Evolutionary conservation across 2,329 filamentous ascomycete species (phyloP).

Genomic region (Fusarium buxicola): DNA sequence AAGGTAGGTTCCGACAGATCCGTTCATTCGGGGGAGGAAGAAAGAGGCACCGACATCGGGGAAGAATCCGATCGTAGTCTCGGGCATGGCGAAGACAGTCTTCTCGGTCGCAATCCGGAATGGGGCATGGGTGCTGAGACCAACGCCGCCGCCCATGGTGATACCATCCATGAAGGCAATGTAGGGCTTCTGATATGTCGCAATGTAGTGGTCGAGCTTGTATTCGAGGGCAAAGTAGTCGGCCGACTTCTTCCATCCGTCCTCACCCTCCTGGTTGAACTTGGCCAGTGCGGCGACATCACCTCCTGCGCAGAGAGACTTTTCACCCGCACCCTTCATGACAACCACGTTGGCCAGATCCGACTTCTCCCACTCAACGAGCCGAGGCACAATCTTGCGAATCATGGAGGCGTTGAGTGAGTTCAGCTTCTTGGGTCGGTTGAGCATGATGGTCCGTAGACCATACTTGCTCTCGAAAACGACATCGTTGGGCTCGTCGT

Average conservation of each 20-base stretch:
- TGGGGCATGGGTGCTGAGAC: constrained; percentile 92
- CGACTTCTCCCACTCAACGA: constrained; percentile 95
- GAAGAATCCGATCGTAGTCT: constrained; percentile 98
- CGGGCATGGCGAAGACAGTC: constrained; percentile 97
- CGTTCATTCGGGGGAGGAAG: constrained; percentile 91
- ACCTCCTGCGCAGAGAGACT: constrained; percentile 92
- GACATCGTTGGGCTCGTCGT: constrained; percentile 88
- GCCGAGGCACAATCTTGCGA: constrained; percentile 88
- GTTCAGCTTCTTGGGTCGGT: constrained; percentile 92
- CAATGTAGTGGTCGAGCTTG: constrained; percentile 93
- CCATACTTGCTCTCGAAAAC: constrained; percentile 91
- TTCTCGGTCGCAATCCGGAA: constrained; percentile 97
- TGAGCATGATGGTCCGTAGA: constrained; percentile 91
- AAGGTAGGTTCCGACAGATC: constrained; percentile 88
- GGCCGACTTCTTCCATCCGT: constrained; percentile 79
- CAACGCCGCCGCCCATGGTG: constrained; percentile 98
- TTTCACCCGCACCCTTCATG: constrained; percentile 87
- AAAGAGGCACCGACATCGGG: constrained; percentile 97
- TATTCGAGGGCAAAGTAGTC: constrained; percentile 97
- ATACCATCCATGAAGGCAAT: constrained; percentile 97
- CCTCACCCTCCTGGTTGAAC: constrained; percentile 73
- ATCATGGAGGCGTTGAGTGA: constrained; percentile 95
- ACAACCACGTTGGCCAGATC: constrained; percentile 93
- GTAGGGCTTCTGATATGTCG: constrained; percentile 92
- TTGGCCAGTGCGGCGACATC: constrained; percentile 85